These are phyloP conservation scores for Pichia sp. DNA, from an alignment of 1,139 yeast species.

Conservation along the genomic window DNA sequence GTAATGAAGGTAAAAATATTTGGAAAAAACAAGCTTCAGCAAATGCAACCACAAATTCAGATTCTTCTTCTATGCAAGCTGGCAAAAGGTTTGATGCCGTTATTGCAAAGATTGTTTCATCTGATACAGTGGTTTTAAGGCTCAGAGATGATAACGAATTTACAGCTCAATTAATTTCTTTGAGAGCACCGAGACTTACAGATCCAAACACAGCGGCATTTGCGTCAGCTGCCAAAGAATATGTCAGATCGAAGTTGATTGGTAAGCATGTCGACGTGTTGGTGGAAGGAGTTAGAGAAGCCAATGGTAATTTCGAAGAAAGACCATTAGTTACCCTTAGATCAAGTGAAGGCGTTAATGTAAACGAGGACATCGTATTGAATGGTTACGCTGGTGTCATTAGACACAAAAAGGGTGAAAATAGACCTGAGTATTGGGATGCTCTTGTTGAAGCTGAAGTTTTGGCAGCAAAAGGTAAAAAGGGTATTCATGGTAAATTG, in stretches of 20 bases:
- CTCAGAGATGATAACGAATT: constrained; percentile 40
- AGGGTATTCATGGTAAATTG: constrained; percentile 56
- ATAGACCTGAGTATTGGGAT: constrained; percentile 75
- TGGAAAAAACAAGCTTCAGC: constrained; percentile 38
- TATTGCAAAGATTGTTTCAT: constrained; percentile 53
- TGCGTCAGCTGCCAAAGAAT: constrained; percentile 63
- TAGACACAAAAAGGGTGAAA: constrained; percentile 67
- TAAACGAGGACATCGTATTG: constrained; percentile 54
- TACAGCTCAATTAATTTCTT: constrained; percentile 66
- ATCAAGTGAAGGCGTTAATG: constrained; percentile 40
- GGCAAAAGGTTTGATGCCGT: constrained; percentile 49
- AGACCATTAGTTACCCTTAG: constrained; percentile 56
- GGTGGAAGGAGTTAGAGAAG: constrained; percentile 61
- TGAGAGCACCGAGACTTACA: constrained; percentile 61
- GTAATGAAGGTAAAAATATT: constrained; percentile 49
- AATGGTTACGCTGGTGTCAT: constrained; percentile 74
- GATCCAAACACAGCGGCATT: constrained; percentile 54
- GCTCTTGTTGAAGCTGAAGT: constrained; percentile 62
- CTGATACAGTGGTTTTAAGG: constrained; percentile 57
- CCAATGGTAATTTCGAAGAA: constrained; percentile 54
- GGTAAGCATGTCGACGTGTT: constrained; percentile 58
- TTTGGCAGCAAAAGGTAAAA: constrained; percentile 44
- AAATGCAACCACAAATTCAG: constrained; percentile 14
- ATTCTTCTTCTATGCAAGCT: constrained; percentile 19
- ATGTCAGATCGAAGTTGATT: constrained; percentile 55